These are phyloP conservation scores for Lablab purpureus DNA, from an alignment of 306 rosid genomes.

Conservation along the genomic window DNA sequence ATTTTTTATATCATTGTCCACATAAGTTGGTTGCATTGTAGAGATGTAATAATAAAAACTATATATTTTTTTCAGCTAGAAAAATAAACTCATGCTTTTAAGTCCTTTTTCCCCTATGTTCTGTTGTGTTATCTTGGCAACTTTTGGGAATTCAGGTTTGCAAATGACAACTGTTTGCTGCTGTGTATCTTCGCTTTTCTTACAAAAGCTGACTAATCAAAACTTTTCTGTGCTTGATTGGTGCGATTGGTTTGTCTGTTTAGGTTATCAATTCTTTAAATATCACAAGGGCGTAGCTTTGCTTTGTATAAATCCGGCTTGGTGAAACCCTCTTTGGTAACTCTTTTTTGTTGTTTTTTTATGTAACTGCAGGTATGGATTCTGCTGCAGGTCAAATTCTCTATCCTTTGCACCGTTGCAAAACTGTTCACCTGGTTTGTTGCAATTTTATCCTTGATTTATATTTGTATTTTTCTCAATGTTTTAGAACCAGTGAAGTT, in stretches of 20 bases:
- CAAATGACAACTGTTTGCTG: background rate
- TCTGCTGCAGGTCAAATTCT: slow-evolving; percentile 49
- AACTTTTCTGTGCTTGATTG: slow-evolving; percentile 9
- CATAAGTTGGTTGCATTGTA: background rate
- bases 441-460: slow-evolving; percentile 14
- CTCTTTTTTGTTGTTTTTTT: background rate
- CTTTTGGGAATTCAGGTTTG: slow-evolving; percentile 11
- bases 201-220: background rate
- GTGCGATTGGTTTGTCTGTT: background rate
- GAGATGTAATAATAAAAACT: background rate
- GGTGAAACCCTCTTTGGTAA: slow-evolving; percentile 5
- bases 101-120: background rate
- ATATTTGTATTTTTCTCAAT: slow-evolving; percentile 8
- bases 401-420: slow-evolving; percentile 67
- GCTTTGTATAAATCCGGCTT: background rate
- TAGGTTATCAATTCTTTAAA: background rate
- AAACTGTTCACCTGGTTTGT: slow-evolving; percentile 75
- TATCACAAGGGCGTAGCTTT: background rate
- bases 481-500: background rate
- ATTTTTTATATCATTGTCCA: background rate
- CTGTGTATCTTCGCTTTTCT: background rate
- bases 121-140: background rate
- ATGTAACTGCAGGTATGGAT: slow-evolving; percentile 57
- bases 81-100: background rate
- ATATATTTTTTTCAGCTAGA: background rate